Evolutionary conservation across 768 basidiomycete genomes (phyloP).

Genomic region (Psilocybe tampanensis): DNA sequence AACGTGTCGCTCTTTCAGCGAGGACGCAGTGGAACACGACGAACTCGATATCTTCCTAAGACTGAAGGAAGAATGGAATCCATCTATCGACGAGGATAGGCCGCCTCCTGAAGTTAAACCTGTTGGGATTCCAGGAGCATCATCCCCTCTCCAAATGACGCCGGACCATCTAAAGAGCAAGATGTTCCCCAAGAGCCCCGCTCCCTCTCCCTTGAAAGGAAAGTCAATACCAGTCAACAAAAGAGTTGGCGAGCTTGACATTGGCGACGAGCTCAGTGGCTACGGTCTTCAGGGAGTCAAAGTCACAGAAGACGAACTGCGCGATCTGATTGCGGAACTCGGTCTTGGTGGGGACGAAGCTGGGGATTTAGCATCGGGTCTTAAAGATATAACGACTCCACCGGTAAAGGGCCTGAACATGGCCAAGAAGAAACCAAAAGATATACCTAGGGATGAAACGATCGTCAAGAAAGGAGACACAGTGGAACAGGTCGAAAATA

Average conservation of each 20-base stretch:
- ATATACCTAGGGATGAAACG: background rate
- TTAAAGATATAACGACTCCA: constrained; percentile 37
- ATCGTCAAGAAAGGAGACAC: constrained; percentile 1
- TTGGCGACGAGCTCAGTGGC: constrained; percentile 68
- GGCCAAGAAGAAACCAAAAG: background rate
- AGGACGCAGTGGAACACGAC: constrained; percentile 81
- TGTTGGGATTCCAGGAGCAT: constrained; percentile 81
- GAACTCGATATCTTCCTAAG: constrained; percentile 75
- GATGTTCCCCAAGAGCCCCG: constrained; percentile 45
- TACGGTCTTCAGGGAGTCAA: constrained; percentile 77
- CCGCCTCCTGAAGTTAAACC: constrained; percentile 57
- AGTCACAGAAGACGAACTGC: constrained; percentile 75
- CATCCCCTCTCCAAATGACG: constrained; percentile 76
- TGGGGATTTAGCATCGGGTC: constrained; percentile 68
- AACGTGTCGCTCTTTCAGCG: constrained; percentile 42
- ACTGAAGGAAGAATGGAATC: constrained; percentile 70
- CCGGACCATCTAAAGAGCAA: constrained; percentile 69
- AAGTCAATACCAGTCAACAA: constrained; percentile 54
- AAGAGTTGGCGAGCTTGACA: constrained; percentile 57
- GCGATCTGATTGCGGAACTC: constrained; percentile 69
- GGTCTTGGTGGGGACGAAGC: constrained; percentile 81
- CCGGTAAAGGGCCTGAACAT: constrained; percentile 11
- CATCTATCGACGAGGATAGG: constrained; percentile 58
- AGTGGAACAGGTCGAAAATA: constrained; percentile 1
- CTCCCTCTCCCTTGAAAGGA: constrained; percentile 45